Evolutionary conservation across 2,329 filamentous ascomycete genomes (phyloP).

Genomic region (Tolypocladium guangdongense): DNA sequence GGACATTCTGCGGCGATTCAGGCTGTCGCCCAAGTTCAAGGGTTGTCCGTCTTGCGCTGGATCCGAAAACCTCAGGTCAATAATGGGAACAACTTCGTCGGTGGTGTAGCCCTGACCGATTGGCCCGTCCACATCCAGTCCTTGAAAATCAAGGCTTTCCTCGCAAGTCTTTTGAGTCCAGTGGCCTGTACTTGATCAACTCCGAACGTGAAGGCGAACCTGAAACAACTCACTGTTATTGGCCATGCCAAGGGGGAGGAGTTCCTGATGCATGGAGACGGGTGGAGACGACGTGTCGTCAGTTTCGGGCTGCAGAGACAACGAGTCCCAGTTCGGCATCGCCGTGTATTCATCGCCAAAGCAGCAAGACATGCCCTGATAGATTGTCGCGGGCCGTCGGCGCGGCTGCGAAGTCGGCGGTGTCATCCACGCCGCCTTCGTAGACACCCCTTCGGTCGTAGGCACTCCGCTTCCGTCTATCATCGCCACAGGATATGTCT

Average conservation of each 20-base stretch:
- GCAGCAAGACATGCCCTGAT: slow-evolving; percentile 51
- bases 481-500: slow-evolving; percentile 9
- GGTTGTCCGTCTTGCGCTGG: slow-evolving; percentile 37
- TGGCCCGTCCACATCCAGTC: slow-evolving; percentile 44
- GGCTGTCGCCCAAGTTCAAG: slow-evolving; percentile 38
- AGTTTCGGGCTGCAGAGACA: slow-evolving; percentile 39
- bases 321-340: slow-evolving; percentile 46
- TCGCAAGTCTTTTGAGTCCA: slow-evolving; percentile 47
- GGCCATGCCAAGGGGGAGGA: slow-evolving; percentile 3
- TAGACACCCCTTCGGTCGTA: slow-evolving; percentile 35
- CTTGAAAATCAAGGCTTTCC: slow-evolving; percentile 43
- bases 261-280: slow-evolving; percentile 45
- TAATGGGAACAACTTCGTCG: slow-evolving; percentile 51
- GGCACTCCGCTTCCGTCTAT: slow-evolving; percentile 43
- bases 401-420: slow-evolving; percentile 37
- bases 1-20: slow-evolving; percentile 53
- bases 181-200: background rate
- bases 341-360: slow-evolving; percentile 41
- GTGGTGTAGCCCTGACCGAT: slow-evolving; percentile 53
- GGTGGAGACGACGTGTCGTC: slow-evolving; percentile 42
- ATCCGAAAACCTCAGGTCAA: slow-evolving; percentile 45
- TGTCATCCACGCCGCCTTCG: slow-evolving; percentile 43
- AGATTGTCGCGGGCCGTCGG: slow-evolving; percentile 47
- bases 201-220: background rate
- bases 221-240: slow-evolving; percentile 18